phyloP scores from a whole-genome alignment of 352 stramenopile species.

The Chloridella minuta region DNA sequence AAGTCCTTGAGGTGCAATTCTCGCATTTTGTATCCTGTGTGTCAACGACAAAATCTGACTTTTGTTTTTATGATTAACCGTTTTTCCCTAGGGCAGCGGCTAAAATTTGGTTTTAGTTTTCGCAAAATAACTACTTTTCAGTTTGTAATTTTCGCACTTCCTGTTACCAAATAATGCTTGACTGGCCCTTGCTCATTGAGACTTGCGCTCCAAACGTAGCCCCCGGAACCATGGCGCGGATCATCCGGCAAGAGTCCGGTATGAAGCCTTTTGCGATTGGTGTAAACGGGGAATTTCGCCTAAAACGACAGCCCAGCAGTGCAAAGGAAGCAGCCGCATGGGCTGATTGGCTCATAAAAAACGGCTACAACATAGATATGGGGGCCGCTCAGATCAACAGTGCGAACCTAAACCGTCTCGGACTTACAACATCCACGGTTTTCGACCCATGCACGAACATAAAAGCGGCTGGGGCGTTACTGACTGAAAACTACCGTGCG shows the following conservation, averaged over 20 bases:
- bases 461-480: not conserved
- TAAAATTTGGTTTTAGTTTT: conserved; percentile 7
- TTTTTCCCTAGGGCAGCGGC: not conserved
- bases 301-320: not conserved
- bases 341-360: not conserved
- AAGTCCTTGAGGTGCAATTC: not conserved
- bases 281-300: not conserved
- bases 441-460: not conserved
- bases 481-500: not conserved
- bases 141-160: not conserved
- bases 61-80: conserved; percentile 2
- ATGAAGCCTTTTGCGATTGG: not conserved
- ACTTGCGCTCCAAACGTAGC: not conserved
- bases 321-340: not conserved
- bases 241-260: not conserved
- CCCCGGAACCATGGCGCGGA: not conserved
- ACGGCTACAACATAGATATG: not conserved
- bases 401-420: not conserved
- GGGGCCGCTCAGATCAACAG: not conserved
- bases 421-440: not conserved
- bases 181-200: not conserved
- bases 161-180: not conserved
- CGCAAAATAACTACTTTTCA: not conserved
- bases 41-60: not conserved
- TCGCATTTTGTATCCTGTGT: not conserved